Conservation (phyloP, 2,329 filamentous ascomycete species). For the Immersiporthe knoxdaviesiana region DNA sequence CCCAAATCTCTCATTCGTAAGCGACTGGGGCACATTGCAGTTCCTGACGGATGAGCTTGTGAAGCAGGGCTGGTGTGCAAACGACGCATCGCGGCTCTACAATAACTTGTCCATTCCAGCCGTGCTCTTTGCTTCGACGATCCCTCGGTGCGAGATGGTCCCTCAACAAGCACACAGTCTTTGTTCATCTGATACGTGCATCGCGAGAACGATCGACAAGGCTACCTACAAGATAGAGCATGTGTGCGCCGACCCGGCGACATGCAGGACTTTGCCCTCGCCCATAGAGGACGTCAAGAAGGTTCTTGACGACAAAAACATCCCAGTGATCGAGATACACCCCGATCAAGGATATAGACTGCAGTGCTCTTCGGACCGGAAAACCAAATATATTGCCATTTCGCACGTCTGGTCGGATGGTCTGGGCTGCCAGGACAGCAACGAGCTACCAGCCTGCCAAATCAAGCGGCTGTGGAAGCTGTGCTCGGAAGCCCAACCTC, state of each 20-base stretch:
- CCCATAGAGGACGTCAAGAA: neutral
- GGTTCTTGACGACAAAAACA: neutral
- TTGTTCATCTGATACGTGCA: neutral
- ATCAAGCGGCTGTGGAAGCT: neutral
- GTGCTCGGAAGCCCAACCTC: neutral
- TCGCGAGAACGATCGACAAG: neutral
- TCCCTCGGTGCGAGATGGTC: neutral
- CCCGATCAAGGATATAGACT: neutral
- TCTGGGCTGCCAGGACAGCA: neutral
- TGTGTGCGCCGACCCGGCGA: neutral
- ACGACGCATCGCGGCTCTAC: neutral
- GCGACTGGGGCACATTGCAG: neutral
- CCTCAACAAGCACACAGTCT: neutral
- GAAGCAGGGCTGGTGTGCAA: conserved; percentile 2
- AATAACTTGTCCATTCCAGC: neutral
- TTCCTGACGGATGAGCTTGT: neutral
- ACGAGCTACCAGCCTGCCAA: neutral
- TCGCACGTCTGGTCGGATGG: conserved; percentile 6
- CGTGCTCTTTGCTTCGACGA: neutral
- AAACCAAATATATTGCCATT: neutral
- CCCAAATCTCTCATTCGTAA: neutral
- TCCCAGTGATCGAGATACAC: neutral
- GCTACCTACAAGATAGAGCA: neutral
- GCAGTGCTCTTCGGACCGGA: neutral
- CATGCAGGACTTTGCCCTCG: neutral